Percentiles rank a stretch among this genome's conserved stretches.
These are phyloP conservation scores for Boletus coccyginus DNA, from an alignment of 768 basidiomycete species.

Conservation along the genomic window DNA sequence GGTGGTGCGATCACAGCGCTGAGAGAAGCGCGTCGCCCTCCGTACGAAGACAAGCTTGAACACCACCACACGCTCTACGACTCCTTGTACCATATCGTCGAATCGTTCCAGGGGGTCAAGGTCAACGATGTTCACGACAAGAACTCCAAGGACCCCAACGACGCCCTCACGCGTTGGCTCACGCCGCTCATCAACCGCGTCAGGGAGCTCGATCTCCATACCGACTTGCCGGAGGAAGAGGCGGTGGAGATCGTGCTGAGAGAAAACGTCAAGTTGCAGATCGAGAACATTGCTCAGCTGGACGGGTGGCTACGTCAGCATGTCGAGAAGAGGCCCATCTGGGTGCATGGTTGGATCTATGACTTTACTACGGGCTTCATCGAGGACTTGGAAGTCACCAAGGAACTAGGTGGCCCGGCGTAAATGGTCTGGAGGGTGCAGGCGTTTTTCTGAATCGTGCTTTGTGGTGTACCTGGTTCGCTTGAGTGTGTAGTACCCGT, in stretches of 20 bases:
- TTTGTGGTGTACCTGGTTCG: neutral
- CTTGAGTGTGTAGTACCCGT: neutral
- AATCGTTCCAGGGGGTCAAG: constrained; percentile 21
- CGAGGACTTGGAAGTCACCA: constrained; percentile 52
- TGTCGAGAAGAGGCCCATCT: constrained; percentile 38
- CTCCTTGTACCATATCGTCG: constrained; percentile 12
- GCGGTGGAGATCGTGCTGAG: constrained; percentile 39
- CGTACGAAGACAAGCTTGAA: neutral
- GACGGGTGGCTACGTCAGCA: neutral
- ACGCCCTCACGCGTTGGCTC: constrained; percentile 69
- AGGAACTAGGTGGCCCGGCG: constrained; percentile 10
- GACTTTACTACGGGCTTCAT: constrained; percentile 57
- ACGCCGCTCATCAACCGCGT: constrained; percentile 60
- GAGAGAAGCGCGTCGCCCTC: constrained; percentile 3
- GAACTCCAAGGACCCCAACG: constrained; percentile 30
- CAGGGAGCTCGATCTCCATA: constrained; percentile 37
- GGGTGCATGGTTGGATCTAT: constrained; percentile 75
- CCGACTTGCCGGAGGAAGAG: constrained; percentile 9
- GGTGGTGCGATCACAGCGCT: constrained; percentile 60
- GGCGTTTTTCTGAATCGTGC: neutral
- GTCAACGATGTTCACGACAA: constrained; percentile 15
- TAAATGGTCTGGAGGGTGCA: neutral
- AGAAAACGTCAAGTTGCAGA: constrained; percentile 57
- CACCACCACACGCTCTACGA: constrained; percentile 12
- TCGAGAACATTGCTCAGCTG: neutral